phyloP scores from a whole-genome alignment of 306 rosid species.

The Hippophae rhamnoides region DNA sequence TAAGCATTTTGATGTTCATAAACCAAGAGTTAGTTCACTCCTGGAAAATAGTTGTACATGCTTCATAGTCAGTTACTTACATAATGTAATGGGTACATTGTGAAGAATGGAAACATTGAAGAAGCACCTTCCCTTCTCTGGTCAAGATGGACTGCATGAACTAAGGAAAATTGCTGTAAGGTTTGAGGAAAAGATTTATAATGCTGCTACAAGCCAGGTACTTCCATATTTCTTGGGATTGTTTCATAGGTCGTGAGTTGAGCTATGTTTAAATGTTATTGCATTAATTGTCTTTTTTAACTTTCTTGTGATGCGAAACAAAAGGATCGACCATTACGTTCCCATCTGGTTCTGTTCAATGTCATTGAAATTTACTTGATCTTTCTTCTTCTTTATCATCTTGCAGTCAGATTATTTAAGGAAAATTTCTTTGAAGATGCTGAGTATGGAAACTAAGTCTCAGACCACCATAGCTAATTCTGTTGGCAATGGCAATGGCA shows the following conservation, averaged over 20 bases:
- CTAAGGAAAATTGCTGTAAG: slow-evolving; percentile 59
- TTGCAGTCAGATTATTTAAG: slow-evolving; percentile 32
- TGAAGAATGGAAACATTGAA: slow-evolving; percentile 62
- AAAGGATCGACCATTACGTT: not conserved
- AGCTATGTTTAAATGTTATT: not conserved
- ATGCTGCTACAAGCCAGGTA: slow-evolving; percentile 62
- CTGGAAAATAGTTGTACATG: not conserved
- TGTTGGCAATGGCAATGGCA: slow-evolving; percentile 28
- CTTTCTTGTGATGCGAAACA: not conserved
- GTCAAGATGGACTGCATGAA: slow-evolving; percentile 48
- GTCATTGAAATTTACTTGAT: not conserved
- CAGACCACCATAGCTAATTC: slow-evolving; percentile 30
- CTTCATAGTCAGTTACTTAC: not conserved
- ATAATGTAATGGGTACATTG: slow-evolving; percentile 1
- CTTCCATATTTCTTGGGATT: slow-evolving; percentile 1
- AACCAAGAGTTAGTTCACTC: not conserved
- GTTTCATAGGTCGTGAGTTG: not conserved
- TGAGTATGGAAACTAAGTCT: slow-evolving; percentile 59
- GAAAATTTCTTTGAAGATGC: slow-evolving; percentile 41
- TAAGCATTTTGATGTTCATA: slow-evolving; percentile 2
- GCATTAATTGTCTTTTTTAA: not conserved
- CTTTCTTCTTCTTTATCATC: not conserved
- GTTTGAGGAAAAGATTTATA: slow-evolving; percentile 71
- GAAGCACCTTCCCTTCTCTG: slow-evolving; percentile 58
- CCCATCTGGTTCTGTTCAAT: not conserved